Base-by-base conservation (phyloP, 192 early-diverging fungal genomes). In the Coemansia sp. region DNA sequence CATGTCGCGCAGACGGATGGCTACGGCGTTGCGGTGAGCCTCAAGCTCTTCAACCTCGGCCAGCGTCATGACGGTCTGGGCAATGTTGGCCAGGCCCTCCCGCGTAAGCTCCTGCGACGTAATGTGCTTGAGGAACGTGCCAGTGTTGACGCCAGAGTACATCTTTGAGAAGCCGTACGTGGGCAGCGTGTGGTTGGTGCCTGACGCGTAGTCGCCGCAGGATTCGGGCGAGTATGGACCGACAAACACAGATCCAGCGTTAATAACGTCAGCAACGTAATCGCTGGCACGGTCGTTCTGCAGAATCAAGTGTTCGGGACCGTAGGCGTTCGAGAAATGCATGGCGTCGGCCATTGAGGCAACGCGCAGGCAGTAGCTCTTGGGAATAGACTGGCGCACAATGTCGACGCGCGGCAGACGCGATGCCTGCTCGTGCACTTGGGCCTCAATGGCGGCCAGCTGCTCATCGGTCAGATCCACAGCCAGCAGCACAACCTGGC, bases 131-230 rank as follows among this genome's bases (percentile, higher is more conserved):
- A 98, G 72, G 83, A 99, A 99, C 0, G 95, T 95, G 25, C 83
- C 83, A 8, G 96, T 98, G 80, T 94, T 97, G 24, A 98, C 95
- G 25, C 97, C 97, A 63, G 94, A 96, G 83, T 99, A 97, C 93
- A 97, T 98, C 59, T 89, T 83, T 19, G 97, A 91, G 76, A 95
- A 99, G 27, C 97, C 97, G 70, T 99, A 99, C 1, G 96, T 98
- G 15, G 97, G 97, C 62, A 99, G 82, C 3, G 97, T 99, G 83
- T 99, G 97, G 86, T 98, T 99, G 15, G 97, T 99, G 51, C 97
- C 97, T 0, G 94, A 97, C 4, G 97, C 97, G 80, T 99, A 99
- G 75, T 99, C 97, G 57, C 97, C 97, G 66, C 95, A 96, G 64
- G 92, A 93, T 75, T 98, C 97, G 9, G 97, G 95, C 25, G 96